Base-by-base conservation (phyloP, 1,284 basidiomycete genomes). In the Boletus hoseneyae region DNA sequence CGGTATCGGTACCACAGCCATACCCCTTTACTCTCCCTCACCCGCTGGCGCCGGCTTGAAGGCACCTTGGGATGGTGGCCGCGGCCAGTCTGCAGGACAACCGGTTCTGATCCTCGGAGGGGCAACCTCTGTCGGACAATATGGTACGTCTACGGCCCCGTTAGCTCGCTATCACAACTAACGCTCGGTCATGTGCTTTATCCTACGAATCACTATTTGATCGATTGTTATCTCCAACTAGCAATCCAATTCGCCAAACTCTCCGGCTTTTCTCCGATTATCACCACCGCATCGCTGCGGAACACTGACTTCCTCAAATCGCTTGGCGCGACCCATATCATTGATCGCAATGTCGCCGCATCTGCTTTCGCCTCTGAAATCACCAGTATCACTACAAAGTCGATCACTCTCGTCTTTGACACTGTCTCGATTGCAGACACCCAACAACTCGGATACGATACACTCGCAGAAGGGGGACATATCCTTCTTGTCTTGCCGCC, bases 61-160 rank as follows among this genome's bases (percentile, higher is more conserved):
- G 41, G 57, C 57, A 18, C 63, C 58, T 18, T 66, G 62, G 59
- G 59, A 59, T 32, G 57, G 53, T 18, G 61, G 61, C 2, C 50
- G 61, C 0, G 54, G 35, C 29, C 36, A 52, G 4, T 65, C 62
- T 39, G 45, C 56, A 21, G 55, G 59, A 23, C 57, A 64, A 45
- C 57, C 70, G 4, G 51, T 65, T 18, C 44, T 74, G 16, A 57
- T 74, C n/a, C 48, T 73, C 19, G 70, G 69, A 15, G 73, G 73
- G 4, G 57, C 68, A 7, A 56, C 59, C 9, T 65, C 64, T 13
- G 66, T 73, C 16, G 73, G 73, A 4, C 62, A 70, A 57, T 72
- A 60, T 33, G 58, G 66, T 67, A 11, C 25, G 65, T 52, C 18
- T 25, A 10, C n/a, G 18, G 1, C 9, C 6, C 13, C 30, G 2